Percentiles rank a stretch among this genome's conserved stretches.
Conservation (phyloP, 192 early-diverging fungal species). For the Coemansia sp. region DNA sequence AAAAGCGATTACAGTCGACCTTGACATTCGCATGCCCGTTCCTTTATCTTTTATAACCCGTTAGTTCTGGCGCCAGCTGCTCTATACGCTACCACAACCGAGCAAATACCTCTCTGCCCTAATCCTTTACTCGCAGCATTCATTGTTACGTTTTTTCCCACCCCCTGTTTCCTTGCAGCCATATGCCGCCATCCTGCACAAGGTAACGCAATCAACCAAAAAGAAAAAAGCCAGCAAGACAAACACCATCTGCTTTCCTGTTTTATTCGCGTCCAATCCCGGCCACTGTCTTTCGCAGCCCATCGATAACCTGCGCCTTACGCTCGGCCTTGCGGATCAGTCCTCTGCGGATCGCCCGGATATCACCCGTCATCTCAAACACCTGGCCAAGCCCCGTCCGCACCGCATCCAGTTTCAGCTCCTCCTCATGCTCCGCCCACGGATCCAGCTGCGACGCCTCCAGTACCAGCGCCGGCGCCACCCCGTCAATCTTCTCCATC, state of each 20-base stretch:
- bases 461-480: constrained; percentile 44
- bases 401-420: constrained; percentile 18
- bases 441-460: constrained; percentile 49
- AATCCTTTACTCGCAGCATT: background rate
- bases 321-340: constrained; percentile 38
- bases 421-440: constrained; percentile 43
- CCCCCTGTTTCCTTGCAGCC: background rate
- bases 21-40: no score
- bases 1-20: no score
- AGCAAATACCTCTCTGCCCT: no score
- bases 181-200: background rate
- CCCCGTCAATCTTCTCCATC: constrained; percentile 50
- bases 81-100: no score
- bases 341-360: constrained; percentile 39
- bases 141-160: background rate
- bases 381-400: constrained; percentile 25
- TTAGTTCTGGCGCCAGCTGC: no score
- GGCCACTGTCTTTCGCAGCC: constrained; percentile 12
- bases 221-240: background rate
- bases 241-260: no score
- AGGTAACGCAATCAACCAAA: background rate
- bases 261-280: background rate
- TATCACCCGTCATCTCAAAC: constrained; percentile 40
- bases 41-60: no score
- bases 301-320: constrained; percentile 28